Percentiles rank a stretch among this genome's conserved stretches.
phyloP scores from a whole-genome alignment of 176 grass and related monocot genomes.

The Lolium perenne region DNA sequence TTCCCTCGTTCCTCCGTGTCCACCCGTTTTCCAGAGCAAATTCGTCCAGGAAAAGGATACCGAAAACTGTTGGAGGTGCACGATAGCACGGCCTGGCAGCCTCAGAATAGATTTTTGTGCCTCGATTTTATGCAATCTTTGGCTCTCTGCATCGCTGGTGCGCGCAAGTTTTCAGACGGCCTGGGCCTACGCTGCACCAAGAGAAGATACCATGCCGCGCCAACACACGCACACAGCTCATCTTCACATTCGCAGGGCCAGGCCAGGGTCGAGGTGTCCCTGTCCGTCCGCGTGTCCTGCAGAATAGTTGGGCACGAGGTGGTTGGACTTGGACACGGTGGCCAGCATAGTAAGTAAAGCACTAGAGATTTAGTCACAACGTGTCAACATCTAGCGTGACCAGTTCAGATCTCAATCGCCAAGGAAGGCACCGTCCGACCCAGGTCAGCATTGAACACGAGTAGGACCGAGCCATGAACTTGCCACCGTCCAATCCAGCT shows the following conservation, averaged over 20 bases:
- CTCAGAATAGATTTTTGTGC: not conserved
- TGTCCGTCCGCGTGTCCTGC: not conserved
- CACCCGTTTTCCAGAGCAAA: not conserved
- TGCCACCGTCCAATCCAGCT: not conserved
- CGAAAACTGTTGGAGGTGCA: not conserved
- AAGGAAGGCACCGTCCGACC: not conserved
- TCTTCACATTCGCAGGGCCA: not conserved
- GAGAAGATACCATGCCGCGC: not conserved
- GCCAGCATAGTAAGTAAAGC: not conserved
- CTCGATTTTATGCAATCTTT: not conserved
- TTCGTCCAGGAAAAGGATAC: not conserved
- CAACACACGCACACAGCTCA: not conserved
- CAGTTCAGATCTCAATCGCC: not conserved
- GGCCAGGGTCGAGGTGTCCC: not conserved
- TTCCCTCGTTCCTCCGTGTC: slow-evolving; percentile 14
- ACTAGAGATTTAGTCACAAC: slow-evolving; percentile 9
- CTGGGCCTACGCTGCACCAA: not conserved
- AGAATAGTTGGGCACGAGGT: not conserved
- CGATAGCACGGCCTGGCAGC: not conserved
- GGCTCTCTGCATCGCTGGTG: not conserved
- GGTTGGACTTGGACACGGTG: not conserved
- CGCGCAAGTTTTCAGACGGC: not conserved
- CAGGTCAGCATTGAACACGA: slow-evolving; percentile 8
- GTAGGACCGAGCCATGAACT: not conserved
- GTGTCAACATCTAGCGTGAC: not conserved